Percentiles rank a stretch among this genome's conserved stretches.
Evolutionary conservation across 495 filamentous ascomycete species (phyloP).

Genomic region (Xylaria palmicola): DNA sequence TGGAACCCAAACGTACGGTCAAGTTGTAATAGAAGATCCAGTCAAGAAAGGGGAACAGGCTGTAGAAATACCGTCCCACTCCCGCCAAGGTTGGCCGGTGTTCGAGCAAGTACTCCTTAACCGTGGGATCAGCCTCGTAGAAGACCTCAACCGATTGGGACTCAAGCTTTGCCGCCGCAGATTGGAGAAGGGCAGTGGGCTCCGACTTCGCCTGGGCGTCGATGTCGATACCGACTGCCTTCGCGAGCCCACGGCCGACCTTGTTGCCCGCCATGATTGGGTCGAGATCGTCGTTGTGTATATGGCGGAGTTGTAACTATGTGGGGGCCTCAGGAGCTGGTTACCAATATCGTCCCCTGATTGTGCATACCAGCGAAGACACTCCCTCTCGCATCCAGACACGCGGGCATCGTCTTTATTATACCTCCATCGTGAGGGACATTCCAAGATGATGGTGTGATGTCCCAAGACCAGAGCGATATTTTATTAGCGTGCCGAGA

Average conservation of each 20-base stretch:
- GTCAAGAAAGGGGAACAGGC: conserved; percentile 43
- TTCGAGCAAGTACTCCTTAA: conserved; percentile 62
- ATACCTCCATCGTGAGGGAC: background rate
- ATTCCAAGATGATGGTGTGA: background rate
- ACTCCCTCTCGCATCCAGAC: background rate
- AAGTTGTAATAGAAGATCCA: conserved; percentile 55
- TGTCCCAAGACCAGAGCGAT: background rate
- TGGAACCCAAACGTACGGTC: conserved; percentile 18
- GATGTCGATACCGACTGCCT: conserved; percentile 66
- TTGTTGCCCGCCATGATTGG: conserved; percentile 32
- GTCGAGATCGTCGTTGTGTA: too few species aligned
- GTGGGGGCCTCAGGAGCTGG: background rate
- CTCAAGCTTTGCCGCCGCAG: conserved; percentile 63
- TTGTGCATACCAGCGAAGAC: background rate
- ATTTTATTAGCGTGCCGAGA: conserved; percentile 3
- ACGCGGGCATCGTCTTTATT: conserved; percentile 1
- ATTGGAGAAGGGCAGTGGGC: conserved; percentile 46
- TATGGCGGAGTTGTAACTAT: too few species aligned
- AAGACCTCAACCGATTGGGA: conserved; percentile 68
- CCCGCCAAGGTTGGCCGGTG: conserved; percentile 54
- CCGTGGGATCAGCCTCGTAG: conserved; percentile 73
- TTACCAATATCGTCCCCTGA: background rate
- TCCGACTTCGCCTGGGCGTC: conserved; percentile 43
- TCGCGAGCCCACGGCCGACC: conserved; percentile 67
- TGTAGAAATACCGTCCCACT: conserved; percentile 53